Conservation (phyloP, 2,329 filamentous ascomycete genomes). For the Alternaria triticina region DNA sequence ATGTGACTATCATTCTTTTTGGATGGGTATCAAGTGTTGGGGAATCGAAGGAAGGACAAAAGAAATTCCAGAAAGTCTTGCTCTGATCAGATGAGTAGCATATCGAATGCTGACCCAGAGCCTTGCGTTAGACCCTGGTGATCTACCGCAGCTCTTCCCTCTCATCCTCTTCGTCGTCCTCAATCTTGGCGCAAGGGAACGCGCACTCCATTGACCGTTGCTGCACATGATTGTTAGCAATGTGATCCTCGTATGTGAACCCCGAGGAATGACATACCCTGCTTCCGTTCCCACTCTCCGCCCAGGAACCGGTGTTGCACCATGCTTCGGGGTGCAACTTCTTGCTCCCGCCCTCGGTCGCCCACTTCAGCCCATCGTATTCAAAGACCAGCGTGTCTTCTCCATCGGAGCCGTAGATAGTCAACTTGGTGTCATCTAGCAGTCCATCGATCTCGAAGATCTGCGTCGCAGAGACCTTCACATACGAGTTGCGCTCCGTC, state of each 20-base stretch:
- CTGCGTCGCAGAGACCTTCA: conserved; percentile 3
- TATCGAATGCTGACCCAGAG: background rate
- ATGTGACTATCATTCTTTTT: background rate
- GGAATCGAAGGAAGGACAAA: background rate
- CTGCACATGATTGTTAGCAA: conserved; percentile 6
- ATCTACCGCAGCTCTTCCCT: conserved; percentile 13
- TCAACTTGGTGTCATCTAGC: conserved; percentile 14
- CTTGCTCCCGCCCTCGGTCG: background rate
- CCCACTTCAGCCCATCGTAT: conserved; percentile 4
- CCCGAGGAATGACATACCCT: conserved; percentile 7
- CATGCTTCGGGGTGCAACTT: background rate
- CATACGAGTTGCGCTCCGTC: conserved; percentile 18
- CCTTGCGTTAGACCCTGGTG: background rate
- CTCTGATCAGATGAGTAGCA: background rate
- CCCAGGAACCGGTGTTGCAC: conserved; percentile 15
- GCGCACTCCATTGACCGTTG: conserved; percentile 19
- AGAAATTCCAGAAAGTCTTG: background rate
- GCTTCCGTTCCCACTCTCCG: conserved; percentile 1
- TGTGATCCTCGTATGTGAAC: background rate
- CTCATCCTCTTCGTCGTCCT: conserved; percentile 4
- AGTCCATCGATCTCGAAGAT: conserved; percentile 18
- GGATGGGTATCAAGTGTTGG: background rate
- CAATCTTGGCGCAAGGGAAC: conserved; percentile 17
- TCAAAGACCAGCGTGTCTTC: conserved; percentile 14
- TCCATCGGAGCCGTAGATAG: conserved; percentile 3